Evolutionary conservation across 2,329 filamentous ascomycete genomes (phyloP), one percentile per base, ranked within the genome.

Genomic region (Colletotrichum sp.): DNA sequence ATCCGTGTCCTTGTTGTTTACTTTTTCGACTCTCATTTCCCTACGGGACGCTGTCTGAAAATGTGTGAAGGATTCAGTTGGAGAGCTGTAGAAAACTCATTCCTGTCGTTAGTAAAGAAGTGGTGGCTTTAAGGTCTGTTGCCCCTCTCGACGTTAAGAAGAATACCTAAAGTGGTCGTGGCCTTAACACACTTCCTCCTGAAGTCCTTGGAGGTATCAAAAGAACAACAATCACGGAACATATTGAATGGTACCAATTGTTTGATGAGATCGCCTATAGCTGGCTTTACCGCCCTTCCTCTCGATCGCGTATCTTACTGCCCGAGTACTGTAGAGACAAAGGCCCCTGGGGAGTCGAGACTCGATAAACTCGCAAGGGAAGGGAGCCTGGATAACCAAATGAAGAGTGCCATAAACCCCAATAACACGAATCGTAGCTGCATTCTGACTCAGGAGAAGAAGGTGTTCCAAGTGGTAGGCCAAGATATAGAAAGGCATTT

Each of bases 341-440:
- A n/a, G 3, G 5, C 2, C 5, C 39, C 5, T 22, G 19, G 1
- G n/a, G 1, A 13, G 44, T 48, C 9, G 39, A 11, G 36, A 44
- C 36, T n/a, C 36, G 8, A n/a, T 6, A 22, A 7, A 0, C 11
- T n/a, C 44, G 1, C 6, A 48, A 11, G 44, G 44, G n/a, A 12
- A 48, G 44, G 44, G n/a, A 7, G 0, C n/a, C 5, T 4, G 44
- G 6, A 4, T 1, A 22, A 48, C 19, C 0, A 2, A 1, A 13
- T 0, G 6, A 4, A 48, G 1, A 13, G 39, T 7, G 7, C 22
- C 19, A 0, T 22, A 13, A 48, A n/a, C 19, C 0, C 44, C n/a
- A 4, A 22, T 4, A 0, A 13, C 9, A 48, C 11, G 44, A 48
- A 48, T 22, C 44, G 44, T 48, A 7, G 44, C 44, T 1, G 3